Percentiles rank a stretch among this genome's conserved stretches.
Conservation (phyloP, 2,329 filamentous ascomycete genomes). For the Ciborinia camelliae region DNA sequence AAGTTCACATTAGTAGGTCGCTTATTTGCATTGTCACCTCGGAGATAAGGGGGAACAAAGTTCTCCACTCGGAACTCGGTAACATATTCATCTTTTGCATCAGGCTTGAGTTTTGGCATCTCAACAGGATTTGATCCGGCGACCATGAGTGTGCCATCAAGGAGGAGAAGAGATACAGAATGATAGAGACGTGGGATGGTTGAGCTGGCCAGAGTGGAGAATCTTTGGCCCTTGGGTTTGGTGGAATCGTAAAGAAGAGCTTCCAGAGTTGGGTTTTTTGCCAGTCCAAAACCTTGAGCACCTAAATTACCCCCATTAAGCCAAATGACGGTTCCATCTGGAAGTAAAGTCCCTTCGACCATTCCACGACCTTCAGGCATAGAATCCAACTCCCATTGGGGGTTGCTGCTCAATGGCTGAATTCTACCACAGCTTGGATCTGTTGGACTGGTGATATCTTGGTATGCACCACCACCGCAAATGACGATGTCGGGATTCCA, state of each 20-base stretch:
- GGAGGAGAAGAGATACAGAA: slow-evolving; percentile 55
- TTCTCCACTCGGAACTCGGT: slow-evolving; percentile 62
- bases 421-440: slow-evolving; percentile 58
- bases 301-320: slow-evolving; percentile 57
- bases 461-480: slow-evolving; percentile 58
- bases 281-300: slow-evolving; percentile 58
- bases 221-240: slow-evolving; percentile 50
- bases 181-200: slow-evolving; percentile 55
- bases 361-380: slow-evolving; percentile 58
- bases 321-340: slow-evolving; percentile 58
- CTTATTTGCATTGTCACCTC: slow-evolving; percentile 46
- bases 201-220: slow-evolving; percentile 43
- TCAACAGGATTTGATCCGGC: slow-evolving; percentile 60
- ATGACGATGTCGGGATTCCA: slow-evolving; percentile 54
- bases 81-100: slow-evolving; percentile 47
- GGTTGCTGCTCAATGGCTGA: slow-evolving; percentile 46
- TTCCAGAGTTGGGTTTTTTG: slow-evolving; percentile 50
- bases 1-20: slow-evolving; percentile 49
- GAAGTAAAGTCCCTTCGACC: slow-evolving; percentile 57
- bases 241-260: slow-evolving; percentile 56
- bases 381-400: slow-evolving; percentile 54
- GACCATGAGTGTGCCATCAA: slow-evolving; percentile 58
- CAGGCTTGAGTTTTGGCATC: slow-evolving; percentile 49
- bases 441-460: slow-evolving; percentile 56
- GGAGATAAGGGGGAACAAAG: slow-evolving; percentile 59